phyloP scores from a whole-genome alignment of 2,329 filamentous ascomycete genomes.

The Ceratocystis eucalypticola region DNA sequence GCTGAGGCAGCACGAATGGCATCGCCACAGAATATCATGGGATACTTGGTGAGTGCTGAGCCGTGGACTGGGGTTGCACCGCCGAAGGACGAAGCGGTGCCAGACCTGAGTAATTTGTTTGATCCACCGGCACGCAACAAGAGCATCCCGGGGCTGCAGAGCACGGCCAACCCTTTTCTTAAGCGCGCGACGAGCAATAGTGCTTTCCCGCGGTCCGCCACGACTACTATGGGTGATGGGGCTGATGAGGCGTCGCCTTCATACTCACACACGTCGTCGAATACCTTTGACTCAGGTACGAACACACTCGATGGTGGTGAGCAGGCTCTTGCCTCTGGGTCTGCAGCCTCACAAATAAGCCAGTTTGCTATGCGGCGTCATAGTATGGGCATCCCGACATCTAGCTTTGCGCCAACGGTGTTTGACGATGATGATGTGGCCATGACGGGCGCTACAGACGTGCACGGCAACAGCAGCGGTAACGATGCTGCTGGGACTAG shows the following conservation, averaged over 20 bases:
- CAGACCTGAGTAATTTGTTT: conserved; percentile 30
- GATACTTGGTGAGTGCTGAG: conserved; percentile 58
- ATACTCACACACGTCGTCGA: conserved; percentile 6
- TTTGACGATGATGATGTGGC: conserved; percentile 22
- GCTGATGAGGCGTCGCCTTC: not conserved
- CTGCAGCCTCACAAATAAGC: not conserved
- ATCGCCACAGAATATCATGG: conserved; percentile 59
- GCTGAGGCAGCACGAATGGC: conserved; percentile 56
- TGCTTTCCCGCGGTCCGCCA: conserved; percentile 7
- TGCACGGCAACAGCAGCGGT: not conserved
- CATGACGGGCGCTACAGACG: conserved; percentile 1
- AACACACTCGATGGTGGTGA: conserved; percentile 32
- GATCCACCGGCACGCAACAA: conserved; percentile 8
- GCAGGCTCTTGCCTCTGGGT: not conserved
- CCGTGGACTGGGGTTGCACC: conserved; percentile 53
- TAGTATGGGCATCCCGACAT: not conserved
- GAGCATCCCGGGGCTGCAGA: not conserved
- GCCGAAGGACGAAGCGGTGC: conserved; percentile 48
- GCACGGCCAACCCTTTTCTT: conserved; percentile 8
- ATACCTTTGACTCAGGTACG: conserved; percentile 30
- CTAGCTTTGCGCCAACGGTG: not conserved
- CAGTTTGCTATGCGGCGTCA: not conserved
- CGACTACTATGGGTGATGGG: not conserved
- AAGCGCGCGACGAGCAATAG: conserved; percentile 5
- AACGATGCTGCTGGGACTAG: not conserved